Percentiles rank a stretch among this genome's conserved stretches.
Conservation (phyloP, 306 rosid species). For the Astragalus glycyphyllos region DNA sequence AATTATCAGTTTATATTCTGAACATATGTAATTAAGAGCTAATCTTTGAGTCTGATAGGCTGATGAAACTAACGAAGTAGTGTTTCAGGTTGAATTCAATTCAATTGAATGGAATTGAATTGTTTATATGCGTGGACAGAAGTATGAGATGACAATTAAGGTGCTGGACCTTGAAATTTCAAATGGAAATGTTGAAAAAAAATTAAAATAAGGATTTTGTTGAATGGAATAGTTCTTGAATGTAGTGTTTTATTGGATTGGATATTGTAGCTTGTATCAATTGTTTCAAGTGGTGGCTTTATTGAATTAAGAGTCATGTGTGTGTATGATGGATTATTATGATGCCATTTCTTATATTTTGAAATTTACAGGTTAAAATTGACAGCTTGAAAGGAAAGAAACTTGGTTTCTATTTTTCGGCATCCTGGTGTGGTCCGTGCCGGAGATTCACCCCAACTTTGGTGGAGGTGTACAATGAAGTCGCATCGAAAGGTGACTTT, state of each 20-base stretch:
- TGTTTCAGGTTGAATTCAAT: too few species aligned
- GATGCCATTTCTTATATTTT: slow-evolving; percentile 29
- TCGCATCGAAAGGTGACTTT: slow-evolving; percentile 59
- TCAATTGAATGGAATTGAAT: too few species aligned
- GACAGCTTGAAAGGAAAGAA: slow-evolving; percentile 74
- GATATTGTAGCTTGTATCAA: too few species aligned
- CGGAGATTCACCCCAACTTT: slow-evolving; percentile 60
- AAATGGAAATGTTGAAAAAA: background rate
- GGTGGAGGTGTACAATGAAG: slow-evolving; percentile 60
- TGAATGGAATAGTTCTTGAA: slow-evolving; percentile 3
- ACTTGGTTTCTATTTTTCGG: slow-evolving; percentile 70
- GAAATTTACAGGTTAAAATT: slow-evolving; percentile 59
- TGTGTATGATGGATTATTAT: background rate
- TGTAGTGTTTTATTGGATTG: too few species aligned
- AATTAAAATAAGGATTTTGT: background rate
- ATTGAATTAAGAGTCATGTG: background rate
- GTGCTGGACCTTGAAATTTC: too few species aligned
- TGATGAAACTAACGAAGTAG: background rate
- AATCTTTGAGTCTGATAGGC: background rate
- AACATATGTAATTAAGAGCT: background rate
- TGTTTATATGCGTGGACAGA: too few species aligned
- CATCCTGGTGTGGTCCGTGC: slow-evolving; percentile 80
- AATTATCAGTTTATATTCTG: background rate
- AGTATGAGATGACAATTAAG: too few species aligned
- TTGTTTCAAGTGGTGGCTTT: slow-evolving; percentile 15